Evolutionary conservation across 2,329 filamentous ascomycete genomes (phyloP).

Genomic region (Pseudogymnoascus sp.): DNA sequence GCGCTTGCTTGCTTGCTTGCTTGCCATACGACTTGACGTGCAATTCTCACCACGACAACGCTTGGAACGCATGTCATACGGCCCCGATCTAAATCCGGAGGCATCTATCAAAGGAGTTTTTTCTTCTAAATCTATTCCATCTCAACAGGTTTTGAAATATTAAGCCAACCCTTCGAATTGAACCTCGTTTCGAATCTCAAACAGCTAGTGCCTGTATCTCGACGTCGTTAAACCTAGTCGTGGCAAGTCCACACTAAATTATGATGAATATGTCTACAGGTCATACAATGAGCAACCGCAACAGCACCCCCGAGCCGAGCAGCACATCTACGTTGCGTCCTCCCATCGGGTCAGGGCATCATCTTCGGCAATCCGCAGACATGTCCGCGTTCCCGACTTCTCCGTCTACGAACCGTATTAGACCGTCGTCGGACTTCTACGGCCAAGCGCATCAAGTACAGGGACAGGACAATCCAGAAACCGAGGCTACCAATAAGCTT

Average conservation of each 20-base stretch:
- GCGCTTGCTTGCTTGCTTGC: constrained; percentile 3
- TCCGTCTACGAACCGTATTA: constrained; percentile 69
- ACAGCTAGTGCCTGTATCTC: constrained; percentile 18
- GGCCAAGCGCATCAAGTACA: constrained; percentile 65
- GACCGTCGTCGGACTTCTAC: constrained; percentile 92
- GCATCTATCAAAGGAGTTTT: constrained; percentile 3
- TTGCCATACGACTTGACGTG: constrained; percentile 1
- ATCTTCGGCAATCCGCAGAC: constrained; percentile 90
- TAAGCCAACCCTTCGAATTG: constrained; percentile 11
- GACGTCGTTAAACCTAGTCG: constrained; percentile 15
- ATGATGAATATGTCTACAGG: constrained; percentile 62
- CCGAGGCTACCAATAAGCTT: constrained; percentile 82
- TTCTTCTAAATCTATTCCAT: constrained; percentile 6
- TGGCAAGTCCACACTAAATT: constrained; percentile 12
- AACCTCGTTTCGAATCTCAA: constrained; percentile 25
- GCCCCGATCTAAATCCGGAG: constrained; percentile 5
- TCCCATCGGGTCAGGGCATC: constrained; percentile 71
- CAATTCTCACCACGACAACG: constrained; percentile 8
- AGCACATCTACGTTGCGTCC: constrained; percentile 76
- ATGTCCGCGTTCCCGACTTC: constrained; percentile 74
- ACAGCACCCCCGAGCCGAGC: constrained; percentile 90
- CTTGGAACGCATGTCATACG: constrained; percentile 1
- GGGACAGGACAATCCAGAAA: constrained; percentile 60
- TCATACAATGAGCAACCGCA: constrained; percentile 73
- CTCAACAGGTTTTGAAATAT: constrained; percentile 5